Evolutionary conservation across 1,139 yeast species (phyloP).

Genomic region (Pichia sp.): DNA sequence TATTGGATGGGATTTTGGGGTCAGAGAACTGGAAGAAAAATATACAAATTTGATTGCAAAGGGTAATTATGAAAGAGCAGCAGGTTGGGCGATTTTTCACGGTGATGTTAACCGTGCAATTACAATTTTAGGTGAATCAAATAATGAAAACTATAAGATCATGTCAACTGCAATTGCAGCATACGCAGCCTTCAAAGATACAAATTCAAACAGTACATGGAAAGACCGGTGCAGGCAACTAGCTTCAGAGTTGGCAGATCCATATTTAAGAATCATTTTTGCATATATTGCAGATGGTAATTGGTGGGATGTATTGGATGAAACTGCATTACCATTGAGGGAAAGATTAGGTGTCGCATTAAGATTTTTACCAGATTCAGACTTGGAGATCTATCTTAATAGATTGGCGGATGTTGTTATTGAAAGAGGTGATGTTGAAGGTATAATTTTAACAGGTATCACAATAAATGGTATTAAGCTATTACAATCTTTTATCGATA

Average conservation of each 20-base stretch:
- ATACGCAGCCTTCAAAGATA: conserved; percentile 56
- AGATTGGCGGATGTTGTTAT: conserved; percentile 69
- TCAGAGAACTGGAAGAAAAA: conserved; percentile 67
- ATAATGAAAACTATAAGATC: conserved; percentile 56
- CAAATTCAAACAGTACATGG: conserved; percentile 72
- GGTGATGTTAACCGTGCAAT: conserved; percentile 83
- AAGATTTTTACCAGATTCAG: conserved; percentile 74
- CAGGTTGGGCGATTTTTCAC: conserved; percentile 96
- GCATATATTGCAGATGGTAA: conserved; percentile 92
- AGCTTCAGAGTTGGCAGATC: conserved; percentile 82
- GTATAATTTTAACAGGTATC: conserved; percentile 81
- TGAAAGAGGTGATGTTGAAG: conserved; percentile 79
- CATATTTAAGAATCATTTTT: conserved; percentile 85
- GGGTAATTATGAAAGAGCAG: conserved; percentile 81
- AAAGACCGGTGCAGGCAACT: conserved; percentile 84
- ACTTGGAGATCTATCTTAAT: conserved; percentile 59
- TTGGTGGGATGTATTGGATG: conserved; percentile 95
- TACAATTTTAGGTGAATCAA: conserved; percentile 52
- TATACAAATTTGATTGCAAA: conserved; percentile 48
- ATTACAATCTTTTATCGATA: conserved; percentile 79
- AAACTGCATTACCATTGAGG: conserved; percentile 76
- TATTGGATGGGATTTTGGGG: conserved; percentile 88
- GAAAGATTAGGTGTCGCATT: conserved; percentile 89
- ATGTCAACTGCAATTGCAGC: conserved; percentile 96
- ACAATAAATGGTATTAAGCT: conserved; percentile 70